Conservation (phyloP, 176 grass and related monocot genomes). For the Luzula sylvatica region DNA sequence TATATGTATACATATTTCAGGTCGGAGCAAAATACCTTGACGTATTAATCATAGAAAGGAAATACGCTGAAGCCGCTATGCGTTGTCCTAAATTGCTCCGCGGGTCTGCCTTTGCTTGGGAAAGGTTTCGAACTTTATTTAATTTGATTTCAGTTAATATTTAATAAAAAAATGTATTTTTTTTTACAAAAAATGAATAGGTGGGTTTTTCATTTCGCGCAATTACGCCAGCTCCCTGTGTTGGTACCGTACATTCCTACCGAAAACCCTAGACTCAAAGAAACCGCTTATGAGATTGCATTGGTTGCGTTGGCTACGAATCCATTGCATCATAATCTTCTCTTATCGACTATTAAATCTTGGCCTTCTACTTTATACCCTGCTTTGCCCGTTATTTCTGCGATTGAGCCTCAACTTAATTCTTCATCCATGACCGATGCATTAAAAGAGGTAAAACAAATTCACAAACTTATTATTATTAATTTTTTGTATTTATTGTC, state of each 20-base stretch:
- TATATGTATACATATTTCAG: constrained; percentile 26
- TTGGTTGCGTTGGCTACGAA: constrained; percentile 86
- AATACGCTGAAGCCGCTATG: constrained; percentile 85
- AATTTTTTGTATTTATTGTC: background rate
- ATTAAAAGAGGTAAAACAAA: constrained; percentile 71
- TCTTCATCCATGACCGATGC: constrained; percentile 64
- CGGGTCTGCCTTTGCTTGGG: constrained; percentile 90
- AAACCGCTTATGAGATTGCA: constrained; percentile 96
- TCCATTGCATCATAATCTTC: constrained; percentile 77
- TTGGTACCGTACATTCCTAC: constrained; percentile 94
- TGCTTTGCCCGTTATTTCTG: constrained; percentile 67
- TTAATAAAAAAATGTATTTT: constrained; percentile 4
- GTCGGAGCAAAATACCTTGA: constrained; percentile 95
- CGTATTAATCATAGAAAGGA: constrained; percentile 91
- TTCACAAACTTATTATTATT: constrained; percentile 16
- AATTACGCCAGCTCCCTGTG: constrained; percentile 89
- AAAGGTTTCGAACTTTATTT: constrained; percentile 56
- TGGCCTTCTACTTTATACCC: constrained; percentile 81
- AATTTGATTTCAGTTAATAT: constrained; percentile 5
- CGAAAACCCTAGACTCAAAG: constrained; percentile 82
- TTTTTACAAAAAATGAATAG: constrained; percentile 32
- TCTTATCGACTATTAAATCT: constrained; percentile 65
- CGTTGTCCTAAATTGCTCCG: constrained; percentile 81
- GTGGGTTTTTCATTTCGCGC: constrained; percentile 97
- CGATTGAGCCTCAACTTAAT: constrained; percentile 76